Percentiles rank a stretch among this genome's conserved stretches.
Conservation (phyloP, 2,329 filamentous ascomycete genomes). For the Rutstroemia sydowiana region DNA sequence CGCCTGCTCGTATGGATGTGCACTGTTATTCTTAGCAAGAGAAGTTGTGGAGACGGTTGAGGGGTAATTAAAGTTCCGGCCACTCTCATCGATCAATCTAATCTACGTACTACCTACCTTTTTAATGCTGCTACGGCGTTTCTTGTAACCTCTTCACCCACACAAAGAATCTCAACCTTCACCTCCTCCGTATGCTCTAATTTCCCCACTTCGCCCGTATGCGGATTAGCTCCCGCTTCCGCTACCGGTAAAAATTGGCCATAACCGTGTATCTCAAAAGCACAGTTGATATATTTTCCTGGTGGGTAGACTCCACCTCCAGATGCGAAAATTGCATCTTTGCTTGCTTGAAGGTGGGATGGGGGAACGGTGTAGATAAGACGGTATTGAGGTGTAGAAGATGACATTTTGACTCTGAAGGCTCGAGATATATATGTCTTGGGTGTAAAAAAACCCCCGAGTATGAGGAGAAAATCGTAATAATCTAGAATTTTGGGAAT, state of each 20-base stretch:
- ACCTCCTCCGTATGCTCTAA: slow-evolving; percentile 54
- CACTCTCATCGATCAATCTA: too few relatives aligned
- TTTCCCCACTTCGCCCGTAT: slow-evolving; percentile 49
- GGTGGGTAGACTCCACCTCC: slow-evolving; percentile 46
- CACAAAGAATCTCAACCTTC: slow-evolving; percentile 54
- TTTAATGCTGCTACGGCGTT: slow-evolving; percentile 57
- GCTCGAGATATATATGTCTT: background rate
- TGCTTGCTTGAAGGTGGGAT: slow-evolving; percentile 38
- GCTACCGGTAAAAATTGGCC: slow-evolving; percentile 60
- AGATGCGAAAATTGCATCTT: slow-evolving; percentile 48
- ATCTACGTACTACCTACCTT: slow-evolving; percentile 45
- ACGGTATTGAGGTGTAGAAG: slow-evolving; percentile 24
- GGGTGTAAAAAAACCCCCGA: background rate
- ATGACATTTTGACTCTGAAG: background rate
- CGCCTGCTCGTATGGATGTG: background rate
- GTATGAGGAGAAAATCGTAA: background rate
- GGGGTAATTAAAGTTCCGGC: background rate
- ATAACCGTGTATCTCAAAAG: slow-evolving; percentile 44
- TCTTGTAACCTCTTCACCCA: slow-evolving; percentile 47
- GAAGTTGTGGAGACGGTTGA: background rate
- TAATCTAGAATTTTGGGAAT: background rate
- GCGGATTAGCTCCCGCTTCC: slow-evolving; percentile 47
- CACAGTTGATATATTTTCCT: slow-evolving; percentile 47
- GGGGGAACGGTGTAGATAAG: slow-evolving; percentile 46
- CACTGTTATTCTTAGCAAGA: background rate